These are phyloP conservation scores for Plantago ovata DNA, from an alignment of 257 asterid species.

Conservation along the genomic window DNA sequence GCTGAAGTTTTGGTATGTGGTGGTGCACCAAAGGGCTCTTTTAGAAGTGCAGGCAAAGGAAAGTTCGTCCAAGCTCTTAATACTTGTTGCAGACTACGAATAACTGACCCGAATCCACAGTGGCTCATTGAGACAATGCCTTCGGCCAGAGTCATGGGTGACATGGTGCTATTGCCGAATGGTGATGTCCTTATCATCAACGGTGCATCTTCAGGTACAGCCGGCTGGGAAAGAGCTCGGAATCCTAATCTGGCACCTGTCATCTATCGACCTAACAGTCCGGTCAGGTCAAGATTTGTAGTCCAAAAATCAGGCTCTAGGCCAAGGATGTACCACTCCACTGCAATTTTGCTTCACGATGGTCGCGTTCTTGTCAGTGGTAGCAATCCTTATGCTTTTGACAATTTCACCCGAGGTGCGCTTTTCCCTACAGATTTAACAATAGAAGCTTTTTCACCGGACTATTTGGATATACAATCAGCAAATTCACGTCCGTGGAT, in stretches of 20 bases:
- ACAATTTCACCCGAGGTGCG: conserved; percentile 28
- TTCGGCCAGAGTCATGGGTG: conserved; percentile 50
- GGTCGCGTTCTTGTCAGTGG: conserved; percentile 55
- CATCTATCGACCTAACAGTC: conserved; percentile 24
- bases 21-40: conserved; percentile 52
- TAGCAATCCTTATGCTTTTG: conserved; percentile 38
- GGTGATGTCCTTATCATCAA: conserved; percentile 49
- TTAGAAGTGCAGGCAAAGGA: conserved; percentile 25
- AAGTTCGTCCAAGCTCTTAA: conserved; percentile 33
- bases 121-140: conserved; percentile 64
- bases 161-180: conserved; percentile 46
- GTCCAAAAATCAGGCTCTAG: conserved; percentile 26
- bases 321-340: conserved; percentile 53
- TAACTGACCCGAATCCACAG: conserved; percentile 34
- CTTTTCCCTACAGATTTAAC: conserved; percentile 46
- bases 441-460: conserved; percentile 43
- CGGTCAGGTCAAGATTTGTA: conserved; percentile 31
- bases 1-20: conserved; percentile 48
- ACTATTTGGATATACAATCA: conserved; percentile 23
- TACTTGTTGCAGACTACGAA: conserved; percentile 44
- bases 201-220: conserved; percentile 45
- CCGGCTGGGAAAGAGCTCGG: conserved; percentile 53
- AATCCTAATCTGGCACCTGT: conserved; percentile 34
- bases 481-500: conserved; percentile 30
- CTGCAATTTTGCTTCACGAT: conserved; percentile 41